Evolutionary conservation across 306 rosid species (phyloP).

Genomic region (Castanea mollissima): DNA sequence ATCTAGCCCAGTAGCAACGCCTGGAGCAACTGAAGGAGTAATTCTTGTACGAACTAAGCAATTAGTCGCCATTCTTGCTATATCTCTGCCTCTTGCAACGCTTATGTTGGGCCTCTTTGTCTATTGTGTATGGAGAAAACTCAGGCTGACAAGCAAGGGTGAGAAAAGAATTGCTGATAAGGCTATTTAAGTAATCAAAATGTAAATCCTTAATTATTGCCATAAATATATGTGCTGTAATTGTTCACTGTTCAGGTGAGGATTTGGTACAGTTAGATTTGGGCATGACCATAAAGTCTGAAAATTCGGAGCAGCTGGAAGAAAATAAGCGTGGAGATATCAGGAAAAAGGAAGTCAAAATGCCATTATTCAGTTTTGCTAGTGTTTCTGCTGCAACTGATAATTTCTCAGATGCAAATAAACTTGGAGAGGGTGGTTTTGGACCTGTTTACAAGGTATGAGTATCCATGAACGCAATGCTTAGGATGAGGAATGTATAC

Average conservation of each 20-base stretch:
- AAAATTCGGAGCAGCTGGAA: not conserved
- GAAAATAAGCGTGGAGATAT: not conserved
- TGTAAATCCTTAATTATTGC: not conserved
- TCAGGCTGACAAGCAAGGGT: not conserved
- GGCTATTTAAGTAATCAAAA: not conserved
- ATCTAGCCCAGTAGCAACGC: not conserved
- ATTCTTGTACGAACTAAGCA: not conserved
- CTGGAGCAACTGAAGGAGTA: not conserved
- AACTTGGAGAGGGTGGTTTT: constrained; percentile 44
- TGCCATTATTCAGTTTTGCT: constrained; percentile 37
- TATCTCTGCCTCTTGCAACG: not conserved
- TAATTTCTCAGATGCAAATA: constrained; percentile 24
- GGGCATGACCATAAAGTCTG: constrained; percentile 25
- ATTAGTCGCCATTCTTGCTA: not conserved
- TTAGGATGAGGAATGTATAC: too few relatives aligned
- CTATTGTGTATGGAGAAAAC: not conserved
- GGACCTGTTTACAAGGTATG: constrained; percentile 46
- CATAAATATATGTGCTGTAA: not conserved
- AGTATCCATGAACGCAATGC: not conserved
- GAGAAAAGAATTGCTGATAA: not conserved
- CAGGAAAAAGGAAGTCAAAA: constrained; percentile 20
- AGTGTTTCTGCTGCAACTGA: constrained; percentile 36
- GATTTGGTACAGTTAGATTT: constrained; percentile 29
- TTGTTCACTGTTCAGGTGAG: constrained; percentile 18
- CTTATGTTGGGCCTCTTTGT: not conserved